A percentile compares a stretch with the other conserved stretches of the same genome.
These are phyloP conservation scores for Ganoderma leucocontextum DNA, from an alignment of 1,284 basidiomycete genomes.

Conservation along the genomic window DNA sequence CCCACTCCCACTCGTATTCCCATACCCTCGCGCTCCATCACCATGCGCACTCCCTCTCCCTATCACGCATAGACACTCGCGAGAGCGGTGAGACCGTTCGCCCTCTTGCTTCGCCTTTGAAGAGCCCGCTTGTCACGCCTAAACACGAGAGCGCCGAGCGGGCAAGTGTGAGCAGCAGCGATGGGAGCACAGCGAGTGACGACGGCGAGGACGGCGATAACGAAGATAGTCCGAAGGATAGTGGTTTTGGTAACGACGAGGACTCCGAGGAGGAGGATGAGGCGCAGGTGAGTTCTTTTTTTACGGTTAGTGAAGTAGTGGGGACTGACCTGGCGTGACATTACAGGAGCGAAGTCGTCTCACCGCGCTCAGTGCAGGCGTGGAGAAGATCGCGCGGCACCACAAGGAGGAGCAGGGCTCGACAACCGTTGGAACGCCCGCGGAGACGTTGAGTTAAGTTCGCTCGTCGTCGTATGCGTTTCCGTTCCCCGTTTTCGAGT, in stretches of 20 bases:
- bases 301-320: background rate
- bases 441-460: conserved; percentile 22
- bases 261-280: conserved; percentile 32
- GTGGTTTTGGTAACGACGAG: conserved; percentile 20
- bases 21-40: conserved; percentile 19
- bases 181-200: conserved; percentile 23
- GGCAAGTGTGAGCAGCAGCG: conserved; percentile 25
- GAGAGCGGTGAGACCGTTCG: conserved; percentile 40
- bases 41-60: conserved; percentile 30
- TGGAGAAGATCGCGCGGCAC: conserved; percentile 78
- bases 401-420: conserved; percentile 29
- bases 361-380: conserved; percentile 64
- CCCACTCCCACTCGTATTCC: conserved; percentile 19
- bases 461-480: conserved; percentile 15
- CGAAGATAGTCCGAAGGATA: conserved; percentile 29
- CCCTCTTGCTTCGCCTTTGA: conserved; percentile 3
- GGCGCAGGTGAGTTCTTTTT: conserved; percentile 19
- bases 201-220: conserved; percentile 31
- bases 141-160: conserved; percentile 23
- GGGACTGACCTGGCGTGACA: conserved; percentile 10
- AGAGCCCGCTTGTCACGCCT: conserved; percentile 18
- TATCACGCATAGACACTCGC: conserved; percentile 33
- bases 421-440: conserved; percentile 10
- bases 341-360: conserved; percentile 39
- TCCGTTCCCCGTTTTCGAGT: background rate